Evolutionary conservation across 2,329 filamentous ascomycete species (phyloP), one percentile per base, ranked within the genome.

Genomic region (Pseudocercospora macadamiae): DNA sequence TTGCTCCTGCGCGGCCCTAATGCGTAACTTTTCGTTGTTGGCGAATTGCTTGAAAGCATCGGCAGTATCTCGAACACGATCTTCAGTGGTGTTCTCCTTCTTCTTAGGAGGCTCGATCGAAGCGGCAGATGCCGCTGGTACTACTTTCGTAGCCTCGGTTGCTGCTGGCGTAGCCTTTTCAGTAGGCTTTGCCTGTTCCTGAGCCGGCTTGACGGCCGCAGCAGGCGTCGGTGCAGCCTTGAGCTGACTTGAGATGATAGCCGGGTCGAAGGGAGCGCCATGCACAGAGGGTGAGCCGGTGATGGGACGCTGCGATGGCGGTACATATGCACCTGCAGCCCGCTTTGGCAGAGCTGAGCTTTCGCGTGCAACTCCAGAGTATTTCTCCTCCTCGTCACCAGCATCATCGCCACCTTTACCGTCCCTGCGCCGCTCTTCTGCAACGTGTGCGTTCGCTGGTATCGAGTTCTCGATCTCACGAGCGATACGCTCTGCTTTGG

Each of bases 301-400:
- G 16, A 91, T 90, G 7, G 93, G 89, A 67, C 95, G 86, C 74
- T 91, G 86, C 16, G 91, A 93, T 3, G 95, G 95, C 30, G 95
- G 93, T 0, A 89, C 96, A 74, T 99, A 99, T 75, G 91, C 93
- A 75, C 86, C 86, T 19, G 82, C 75, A 54, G 81, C 80, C 8
- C 83, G 81, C 57, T 81, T 82, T 25, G 79, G 73, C 28, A 96
- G 80, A n/a, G 89, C 83, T 4, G 88, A 84, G 18, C 62, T 44
- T 19, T 80, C 78, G 64, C 93, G 87, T 62, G 88, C 88, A 55
- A 99, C 95, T 72, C 93, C 93, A 71, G 93, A 97, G 77, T 97
- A 97, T 86, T 95, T 97, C 72, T 96, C 93, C 77, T 99, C 95
- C 76, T 99, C 95, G 64, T 96, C 91, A 25, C 83, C 75, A 12